These are phyloP conservation scores for Tetragonia tetragonoides DNA, from an alignment of 148 eudicot species.

Conservation along the genomic window DNA sequence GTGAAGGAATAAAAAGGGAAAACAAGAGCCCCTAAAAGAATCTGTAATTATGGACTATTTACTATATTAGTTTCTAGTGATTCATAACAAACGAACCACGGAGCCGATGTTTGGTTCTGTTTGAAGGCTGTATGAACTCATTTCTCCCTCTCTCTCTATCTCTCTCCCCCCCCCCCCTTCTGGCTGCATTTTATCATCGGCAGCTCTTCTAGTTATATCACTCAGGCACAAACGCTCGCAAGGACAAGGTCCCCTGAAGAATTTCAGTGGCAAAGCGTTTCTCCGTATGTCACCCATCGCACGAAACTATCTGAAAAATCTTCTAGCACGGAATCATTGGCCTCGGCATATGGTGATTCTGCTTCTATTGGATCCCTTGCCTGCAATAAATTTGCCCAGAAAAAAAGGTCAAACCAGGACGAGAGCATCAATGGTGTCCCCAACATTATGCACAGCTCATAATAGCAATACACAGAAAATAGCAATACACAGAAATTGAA, in stretches of 20 bases:
- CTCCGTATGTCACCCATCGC: conserved; percentile 78
- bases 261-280: conserved; percentile 52
- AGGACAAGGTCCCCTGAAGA: neutral
- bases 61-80: conserved; percentile 18
- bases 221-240: neutral
- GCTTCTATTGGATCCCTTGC: conserved; percentile 49
- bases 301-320: conserved; percentile 74
- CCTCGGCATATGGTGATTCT: conserved; percentile 38
- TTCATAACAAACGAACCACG: neutral
- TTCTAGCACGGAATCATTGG: conserved; percentile 40
- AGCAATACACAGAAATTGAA: too few relatives aligned
- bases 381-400: conserved; percentile 27
- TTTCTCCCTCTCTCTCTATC: neutral
- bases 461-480: too few relatives aligned
- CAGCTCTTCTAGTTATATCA: neutral
- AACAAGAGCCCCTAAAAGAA: conserved; percentile 25
- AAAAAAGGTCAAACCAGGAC: neutral
- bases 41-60: conserved; percentile 28
- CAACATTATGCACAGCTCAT: too few relatives aligned
- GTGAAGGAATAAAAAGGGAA: neutral
- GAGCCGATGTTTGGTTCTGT: neutral
- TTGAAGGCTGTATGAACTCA: neutral
- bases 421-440: too few relatives aligned
- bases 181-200: neutral
- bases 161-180: neutral